Base-by-base conservation (phyloP, 257 asterid species). In the Thymus mandschuricus region DNA sequence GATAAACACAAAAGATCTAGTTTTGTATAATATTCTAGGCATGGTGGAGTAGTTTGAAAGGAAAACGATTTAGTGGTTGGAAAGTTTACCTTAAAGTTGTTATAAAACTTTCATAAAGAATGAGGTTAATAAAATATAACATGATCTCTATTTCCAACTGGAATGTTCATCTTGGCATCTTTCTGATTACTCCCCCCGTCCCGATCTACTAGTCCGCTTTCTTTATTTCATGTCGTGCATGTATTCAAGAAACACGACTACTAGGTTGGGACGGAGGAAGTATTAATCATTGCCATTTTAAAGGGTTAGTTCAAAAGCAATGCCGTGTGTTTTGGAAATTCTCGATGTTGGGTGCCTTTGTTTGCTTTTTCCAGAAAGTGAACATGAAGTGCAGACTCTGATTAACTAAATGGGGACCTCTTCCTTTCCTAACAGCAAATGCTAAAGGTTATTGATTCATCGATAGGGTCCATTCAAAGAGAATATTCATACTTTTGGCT, bases 101-200 rank as follows among this genome's bases (percentile, higher is more conserved):
- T 75, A 55, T 30, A 29, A 46, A 69, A 73, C 76, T 76, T 72
- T 57, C 34, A 8, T 30, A 10, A 43, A 21, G 6, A 41, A 21
- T 55, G 45, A 44, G 34, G 58, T 35, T 66, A 50, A 21, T 27
- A 57, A 58, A 64, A 29, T 73, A 29, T 73, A 57, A 66, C 66
- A 60, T 66, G 67, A 63, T 66, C 66, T 46, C 50, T 60, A 59
- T 51, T 68, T 62, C 78, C 62, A 8, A 45, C 59, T 28, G 50
- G 30, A 77, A 79, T 80, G 67, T 69, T 69, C 68, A 41, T 79
- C 61, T 81, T 78, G 80, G 68, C 69, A 21, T 71, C 63, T 80
- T 78, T 70, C 61, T 65, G 75, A 64, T 70, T 50, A 61, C 65
- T 21, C 21, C 21, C 21, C 21, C 21, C 21, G 21, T 21, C 21